Percentiles rank a stretch among this genome's conserved stretches.
Conservation (phyloP, 2,329 filamentous ascomycete genomes). For the Sporothrix luriei region DNA sequence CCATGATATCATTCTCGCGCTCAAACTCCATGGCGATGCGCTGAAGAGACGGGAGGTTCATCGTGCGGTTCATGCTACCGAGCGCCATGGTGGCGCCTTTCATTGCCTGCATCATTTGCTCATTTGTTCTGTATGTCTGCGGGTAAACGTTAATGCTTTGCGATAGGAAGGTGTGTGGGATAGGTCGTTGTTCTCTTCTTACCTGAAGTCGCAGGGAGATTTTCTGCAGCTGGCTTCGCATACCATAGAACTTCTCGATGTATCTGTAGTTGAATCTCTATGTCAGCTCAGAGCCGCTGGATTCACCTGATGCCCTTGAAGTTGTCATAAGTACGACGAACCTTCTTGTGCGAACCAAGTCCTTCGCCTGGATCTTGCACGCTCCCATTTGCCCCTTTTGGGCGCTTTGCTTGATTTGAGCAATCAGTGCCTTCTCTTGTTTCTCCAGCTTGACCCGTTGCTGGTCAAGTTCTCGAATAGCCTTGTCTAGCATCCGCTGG, state of each 20-base stretch:
- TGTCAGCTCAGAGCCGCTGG: background rate
- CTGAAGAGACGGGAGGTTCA: conserved; percentile 94
- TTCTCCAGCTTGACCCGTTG: conserved; percentile 95
- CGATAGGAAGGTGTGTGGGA: background rate
- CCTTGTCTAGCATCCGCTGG: conserved; percentile 95
- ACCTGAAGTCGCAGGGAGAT: conserved; percentile 95
- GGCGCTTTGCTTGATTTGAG: conserved; percentile 96
- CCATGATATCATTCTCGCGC: conserved; percentile 98
- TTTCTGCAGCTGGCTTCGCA: conserved; percentile 95
- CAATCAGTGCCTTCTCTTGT: conserved; percentile 95
- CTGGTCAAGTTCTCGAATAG: conserved; percentile 92
- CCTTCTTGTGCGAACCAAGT: conserved; percentile 87
- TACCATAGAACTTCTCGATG: conserved; percentile 97
- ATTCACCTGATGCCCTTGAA: background rate
- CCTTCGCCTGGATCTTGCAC: conserved; percentile 97
- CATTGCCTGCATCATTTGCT: conserved; percentile 99
- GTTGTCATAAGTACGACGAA: conserved; percentile 42
- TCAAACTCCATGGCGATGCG: conserved; percentile 99
- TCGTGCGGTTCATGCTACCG: conserved; percentile 94
- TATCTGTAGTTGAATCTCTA: conserved; percentile 59
- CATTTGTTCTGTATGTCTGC: conserved; percentile 94
- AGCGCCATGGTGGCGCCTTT: conserved; percentile 92
- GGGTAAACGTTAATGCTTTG: background rate
- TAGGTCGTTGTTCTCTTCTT: conserved; percentile 33
- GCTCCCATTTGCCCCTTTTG: conserved; percentile 99